Evolutionary conservation across 129 eudicot genomes (phyloP), one percentile per base, ranked within the genome.

Genomic region (Deinandra increscens): DNA sequence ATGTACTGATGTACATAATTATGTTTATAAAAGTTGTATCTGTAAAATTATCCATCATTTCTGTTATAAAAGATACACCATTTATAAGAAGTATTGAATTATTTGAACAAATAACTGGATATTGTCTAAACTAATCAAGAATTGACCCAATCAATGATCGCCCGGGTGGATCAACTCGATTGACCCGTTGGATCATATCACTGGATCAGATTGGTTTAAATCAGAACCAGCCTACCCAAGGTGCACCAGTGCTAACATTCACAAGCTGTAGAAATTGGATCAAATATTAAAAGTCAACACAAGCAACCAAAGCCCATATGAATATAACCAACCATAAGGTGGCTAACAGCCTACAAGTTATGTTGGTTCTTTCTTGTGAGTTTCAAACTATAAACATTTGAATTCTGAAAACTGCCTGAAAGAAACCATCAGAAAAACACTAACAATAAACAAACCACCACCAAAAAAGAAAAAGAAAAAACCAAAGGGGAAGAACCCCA

Each of bases 301-400:
- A 64, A 55, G 51, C 72, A 78, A 70, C 7, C 74, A 77, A 72
- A 75, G 71, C 74, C 58, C 77, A 68, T 17, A 56, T 56, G 8
- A 0, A 73, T 60, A 50, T 69, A 56, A 67, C 72, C 72, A 56
- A 67, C 72, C 72, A 79, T 62, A 56, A 58, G 71, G 53, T 63
- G 62, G 75, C 71, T 71, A 72, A 75, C 69, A 69, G 80, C 76
- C 84, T 81, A 72, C 71, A 78, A 77, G 60, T 76, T 51, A 81
- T 33, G 46, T 11, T 66, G 72, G 78, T 81, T 73, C 76, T 61
- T 61, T 49, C 76, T 49, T 78, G 78, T 79, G 51, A 72, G 77
- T 61, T 81, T 81, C 72, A 73, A 73, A 72, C 73, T 72, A 81
- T 79, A 48, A 65, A 72, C 80, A 82, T 23, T 70, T 69, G 37